A percentile compares a stretch with the other conserved stretches of the same genome.
Evolutionary conservation across 2,329 filamentous ascomycete genomes (phyloP).

Genomic region (Knoxdaviesia proteae): DNA sequence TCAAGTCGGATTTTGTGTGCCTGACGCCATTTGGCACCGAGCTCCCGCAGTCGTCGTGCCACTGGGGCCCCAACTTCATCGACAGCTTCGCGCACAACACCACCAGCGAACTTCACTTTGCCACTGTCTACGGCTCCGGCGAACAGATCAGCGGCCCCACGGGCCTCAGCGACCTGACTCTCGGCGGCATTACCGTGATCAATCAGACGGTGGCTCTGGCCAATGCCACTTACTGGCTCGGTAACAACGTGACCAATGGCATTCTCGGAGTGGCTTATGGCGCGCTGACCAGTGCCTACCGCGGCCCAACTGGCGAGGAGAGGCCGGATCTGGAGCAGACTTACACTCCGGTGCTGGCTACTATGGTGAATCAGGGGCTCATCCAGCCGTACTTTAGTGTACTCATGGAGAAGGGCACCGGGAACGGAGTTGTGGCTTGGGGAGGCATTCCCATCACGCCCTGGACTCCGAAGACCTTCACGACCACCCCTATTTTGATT

Average conservation of each 20-base stretch:
- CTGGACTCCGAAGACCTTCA: conserved; percentile 10
- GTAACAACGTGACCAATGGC: conserved; percentile 29
- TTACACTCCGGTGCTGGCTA: conserved; percentile 28
- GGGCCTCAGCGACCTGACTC: conserved; percentile 22
- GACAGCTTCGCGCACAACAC: conserved; percentile 18
- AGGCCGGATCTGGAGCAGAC: conserved; percentile 16
- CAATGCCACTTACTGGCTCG: conserved; percentile 27
- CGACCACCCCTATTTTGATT: conserved; percentile 21
- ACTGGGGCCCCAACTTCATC: conserved; percentile 18
- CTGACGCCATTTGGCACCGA: conserved; percentile 13
- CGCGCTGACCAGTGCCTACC: conserved; percentile 25
- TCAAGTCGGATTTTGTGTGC: conserved; percentile 19
- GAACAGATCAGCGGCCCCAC: conserved; percentile 25
- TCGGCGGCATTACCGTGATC: conserved; percentile 22
- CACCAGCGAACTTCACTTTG: conserved; percentile 22
- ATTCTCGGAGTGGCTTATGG: conserved; percentile 30
- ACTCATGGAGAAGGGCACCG: conserved; percentile 24
- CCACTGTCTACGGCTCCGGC: conserved; percentile 24
- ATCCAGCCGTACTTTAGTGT: conserved; percentile 26
- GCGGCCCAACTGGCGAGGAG: conserved; percentile 17
- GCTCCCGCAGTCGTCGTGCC: conserved; percentile 14
- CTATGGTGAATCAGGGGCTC: conserved; percentile 22
- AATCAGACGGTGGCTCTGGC: conserved; percentile 27
- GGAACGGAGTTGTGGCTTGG: conserved; percentile 22
- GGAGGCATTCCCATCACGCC: conserved; percentile 22